A percentile compares a stretch with the other conserved stretches of the same genome.
Evolutionary conservation across 2,329 filamentous ascomycete species (phyloP).

Genomic region (Phialophora expanda): DNA sequence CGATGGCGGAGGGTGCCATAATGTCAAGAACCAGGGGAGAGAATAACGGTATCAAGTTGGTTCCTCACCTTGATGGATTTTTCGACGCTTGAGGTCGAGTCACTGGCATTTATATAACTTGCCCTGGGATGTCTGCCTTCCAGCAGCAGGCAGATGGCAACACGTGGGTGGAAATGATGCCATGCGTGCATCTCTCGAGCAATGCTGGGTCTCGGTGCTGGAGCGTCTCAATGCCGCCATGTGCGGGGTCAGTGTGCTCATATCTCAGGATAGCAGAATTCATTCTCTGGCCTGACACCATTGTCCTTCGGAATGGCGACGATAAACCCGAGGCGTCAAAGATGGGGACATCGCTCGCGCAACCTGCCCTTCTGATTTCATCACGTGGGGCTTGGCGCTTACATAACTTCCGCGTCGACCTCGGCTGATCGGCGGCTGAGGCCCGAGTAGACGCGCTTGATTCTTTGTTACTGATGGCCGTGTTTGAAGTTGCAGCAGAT

Average conservation of each 20-base stretch:
- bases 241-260: slow-evolving; percentile 8
- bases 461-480: neutral
- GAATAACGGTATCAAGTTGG: neutral
- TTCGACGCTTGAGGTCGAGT: neutral
- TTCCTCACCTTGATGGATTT: neutral
- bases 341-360: neutral
- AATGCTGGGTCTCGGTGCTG: neutral
- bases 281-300: neutral
- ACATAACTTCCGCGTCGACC: neutral
- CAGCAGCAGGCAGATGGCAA: neutral
- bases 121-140: neutral
- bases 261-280: neutral
- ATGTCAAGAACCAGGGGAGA: neutral
- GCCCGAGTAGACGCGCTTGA: neutral
- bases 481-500: neutral
- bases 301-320: neutral
- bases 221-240: slow-evolving; percentile 3
- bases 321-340: no score
- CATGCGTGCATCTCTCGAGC: slow-evolving; percentile 10
- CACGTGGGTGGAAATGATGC: slow-evolving; percentile 1
- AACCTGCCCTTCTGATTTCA: neutral
- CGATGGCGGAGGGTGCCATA: slow-evolving; percentile 23
- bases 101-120: neutral
- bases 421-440: no score
- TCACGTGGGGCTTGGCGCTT: slow-evolving; percentile 12